Conservation (phyloP, 1,139 yeast genomes). For the Arxiozyma heterogenica region DNA sequence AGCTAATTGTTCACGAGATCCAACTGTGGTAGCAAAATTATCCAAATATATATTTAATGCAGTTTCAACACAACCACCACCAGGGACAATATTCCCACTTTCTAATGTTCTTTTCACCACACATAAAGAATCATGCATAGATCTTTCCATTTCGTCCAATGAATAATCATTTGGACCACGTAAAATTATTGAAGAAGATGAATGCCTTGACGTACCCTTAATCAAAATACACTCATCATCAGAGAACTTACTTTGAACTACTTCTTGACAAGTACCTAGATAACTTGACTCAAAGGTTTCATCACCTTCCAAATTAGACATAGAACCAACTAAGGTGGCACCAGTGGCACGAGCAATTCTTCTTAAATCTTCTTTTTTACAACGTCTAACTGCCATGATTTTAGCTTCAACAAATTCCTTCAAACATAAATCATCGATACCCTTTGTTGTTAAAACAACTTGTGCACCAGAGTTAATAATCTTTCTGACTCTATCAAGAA, state of each 20-base stretch:
- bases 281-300: slow-evolving; percentile 86
- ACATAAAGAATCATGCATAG: slow-evolving; percentile 85
- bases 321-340: slow-evolving; percentile 76
- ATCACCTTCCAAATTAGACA: slow-evolving; percentile 95
- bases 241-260: slow-evolving; percentile 79
- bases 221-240: slow-evolving; percentile 96
- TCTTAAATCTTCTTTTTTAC: slow-evolving; percentile 92
- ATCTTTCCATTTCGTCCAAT: slow-evolving; percentile 97
- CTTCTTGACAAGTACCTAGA: slow-evolving; percentile 88
- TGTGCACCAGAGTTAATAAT: slow-evolving; percentile 92
- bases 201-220: slow-evolving; percentile 89
- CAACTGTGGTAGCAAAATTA: slow-evolving; percentile 95
- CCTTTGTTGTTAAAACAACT: slow-evolving; percentile 93
- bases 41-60: slow-evolving; percentile 92
- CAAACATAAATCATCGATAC: slow-evolving; percentile 92
- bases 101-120: slow-evolving; percentile 96
- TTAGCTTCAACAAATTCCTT: slow-evolving; percentile 94
- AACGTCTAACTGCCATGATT: slow-evolving; percentile 96
- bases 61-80: slow-evolving; percentile 98
- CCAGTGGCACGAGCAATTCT: slow-evolving; percentile 98
- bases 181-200: slow-evolving; percentile 82
- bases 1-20: slow-evolving; percentile 95
- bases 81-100: slow-evolving; percentile 91
- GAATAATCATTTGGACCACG: slow-evolving; percentile 97
- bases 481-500: slow-evolving; percentile 78